Evolutionary conservation across 1,284 basidiomycete genomes (phyloP), one percentile per base, ranked within the genome.

Genomic region (Rhodotorula sp.): DNA sequence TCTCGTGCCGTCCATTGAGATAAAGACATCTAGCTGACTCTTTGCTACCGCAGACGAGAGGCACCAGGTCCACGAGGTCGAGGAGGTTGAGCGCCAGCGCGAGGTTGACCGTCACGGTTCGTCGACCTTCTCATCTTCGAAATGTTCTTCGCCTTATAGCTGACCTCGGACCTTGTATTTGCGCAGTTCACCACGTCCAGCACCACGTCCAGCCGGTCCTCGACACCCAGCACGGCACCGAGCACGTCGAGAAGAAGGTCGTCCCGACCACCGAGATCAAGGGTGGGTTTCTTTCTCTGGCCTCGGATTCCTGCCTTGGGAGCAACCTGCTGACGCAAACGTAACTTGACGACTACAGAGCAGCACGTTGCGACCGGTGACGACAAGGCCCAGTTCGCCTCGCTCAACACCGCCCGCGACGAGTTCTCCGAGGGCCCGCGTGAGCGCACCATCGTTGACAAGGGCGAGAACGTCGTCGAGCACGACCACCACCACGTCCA

Each of bases 201-300:
- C 80, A 80, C 77, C 81, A 81, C 78, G 77, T 77, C 58, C 80
- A 81, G 77, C 80, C 80, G 52, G 77, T 81, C 15, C 63, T 78
- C n/a, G 80, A 81, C 73, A 70, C 76, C 26, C 77, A 79, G 72
- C 80, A 81, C 77, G 61, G 65, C 4, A 71, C 75, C 31, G 78
- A 80, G 75, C 68, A 78, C 69, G 67, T 77, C 48, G 79, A 78
- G 74, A 43, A 72, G 62, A 78, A 79, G 69, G 66, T 78, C 15
- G 74, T 77, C 67, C 79, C 80, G 15, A 63, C 66, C 10, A 80
- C 80, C 59, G 64, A 78, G 51, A 77, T 81, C 47, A 64, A 76
- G 29, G 26, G 56, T 62, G 21, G n/a, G 54, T 52, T 31, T 29
- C 48, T 43, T 14, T 39, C 34, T 34, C 34, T 48, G 20, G 29